Percentiles rank a stretch among this genome's conserved stretches.
These are phyloP conservation scores for Oryza brachyantha DNA, from an alignment of 176 grass and related monocot species.

Conservation along the genomic window DNA sequence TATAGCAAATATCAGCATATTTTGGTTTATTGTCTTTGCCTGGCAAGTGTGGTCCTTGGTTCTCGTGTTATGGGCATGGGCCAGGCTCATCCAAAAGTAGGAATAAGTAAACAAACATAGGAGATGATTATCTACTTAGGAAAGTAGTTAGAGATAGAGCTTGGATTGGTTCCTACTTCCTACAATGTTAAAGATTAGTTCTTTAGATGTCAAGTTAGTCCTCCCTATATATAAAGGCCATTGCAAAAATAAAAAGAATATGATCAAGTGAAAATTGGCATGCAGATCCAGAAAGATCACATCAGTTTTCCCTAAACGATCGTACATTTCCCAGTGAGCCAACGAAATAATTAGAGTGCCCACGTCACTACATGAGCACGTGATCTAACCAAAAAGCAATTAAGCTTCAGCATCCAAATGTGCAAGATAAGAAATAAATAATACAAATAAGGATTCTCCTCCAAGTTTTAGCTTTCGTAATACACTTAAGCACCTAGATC, in stretches of 20 bases:
- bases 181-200: background rate
- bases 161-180: too few species aligned
- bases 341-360: background rate
- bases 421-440: constrained; percentile 9
- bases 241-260: background rate
- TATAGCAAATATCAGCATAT: background rate
- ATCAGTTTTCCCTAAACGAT: background rate
- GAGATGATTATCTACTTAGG: too few species aligned
- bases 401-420: background rate
- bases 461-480: too few species aligned
- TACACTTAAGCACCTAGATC: background rate
- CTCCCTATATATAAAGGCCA: too few species aligned
- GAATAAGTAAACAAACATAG: too few species aligned
- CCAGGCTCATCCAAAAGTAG: too few species aligned
- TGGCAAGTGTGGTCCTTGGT: too few species aligned
- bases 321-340: background rate
- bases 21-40: too few species aligned
- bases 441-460: too few species aligned
- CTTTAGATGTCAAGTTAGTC: background rate
- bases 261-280: background rate
- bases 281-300: background rate
- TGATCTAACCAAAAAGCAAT: background rate
- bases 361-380: background rate
- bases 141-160: too few species aligned
- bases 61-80: too few species aligned